Conservation (phyloP, 2,329 filamentous ascomycete genomes). For the Capronia coronata region DNA sequence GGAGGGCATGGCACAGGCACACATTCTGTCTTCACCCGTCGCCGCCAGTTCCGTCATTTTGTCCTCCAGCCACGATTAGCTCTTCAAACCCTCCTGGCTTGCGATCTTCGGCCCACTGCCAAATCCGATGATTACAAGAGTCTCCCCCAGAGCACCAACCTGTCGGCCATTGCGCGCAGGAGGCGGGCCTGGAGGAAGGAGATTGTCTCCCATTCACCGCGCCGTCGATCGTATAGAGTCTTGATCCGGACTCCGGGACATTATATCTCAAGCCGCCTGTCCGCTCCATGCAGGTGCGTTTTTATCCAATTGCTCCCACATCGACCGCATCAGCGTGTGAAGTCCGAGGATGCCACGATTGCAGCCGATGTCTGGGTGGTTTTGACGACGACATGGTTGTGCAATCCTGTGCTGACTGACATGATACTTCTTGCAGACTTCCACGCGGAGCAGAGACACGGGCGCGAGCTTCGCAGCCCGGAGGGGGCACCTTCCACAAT, state of each 20-base stretch:
- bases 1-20: slow-evolving; percentile 4
- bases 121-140: slow-evolving; percentile 23
- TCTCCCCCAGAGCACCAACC: slow-evolving; percentile 17
- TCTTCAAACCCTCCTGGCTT: background rate
- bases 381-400: background rate
- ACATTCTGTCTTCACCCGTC: background rate
- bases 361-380: background rate
- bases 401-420: slow-evolving; percentile 13
- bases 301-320: background rate
- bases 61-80: slow-evolving; percentile 6
- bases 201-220: slow-evolving; percentile 9
- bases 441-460: slow-evolving; percentile 37
- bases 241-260: slow-evolving; percentile 10
- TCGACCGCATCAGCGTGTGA: background rate
- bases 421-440: slow-evolving; percentile 33
- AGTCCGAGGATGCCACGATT: background rate
- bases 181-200: slow-evolving; percentile 19
- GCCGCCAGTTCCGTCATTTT: background rate
- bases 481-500: slow-evolving; percentile 54
- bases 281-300: slow-evolving; percentile 28
- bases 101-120: background rate
- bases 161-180: slow-evolving; percentile 21
- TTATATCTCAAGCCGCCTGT: slow-evolving; percentile 11
- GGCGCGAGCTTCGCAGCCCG: slow-evolving; percentile 46
- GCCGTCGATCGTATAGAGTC: slow-evolving; percentile 4